Conservation (phyloP, 2,329 filamentous ascomycete species). For the Metarhizium guizhouense region DNA sequence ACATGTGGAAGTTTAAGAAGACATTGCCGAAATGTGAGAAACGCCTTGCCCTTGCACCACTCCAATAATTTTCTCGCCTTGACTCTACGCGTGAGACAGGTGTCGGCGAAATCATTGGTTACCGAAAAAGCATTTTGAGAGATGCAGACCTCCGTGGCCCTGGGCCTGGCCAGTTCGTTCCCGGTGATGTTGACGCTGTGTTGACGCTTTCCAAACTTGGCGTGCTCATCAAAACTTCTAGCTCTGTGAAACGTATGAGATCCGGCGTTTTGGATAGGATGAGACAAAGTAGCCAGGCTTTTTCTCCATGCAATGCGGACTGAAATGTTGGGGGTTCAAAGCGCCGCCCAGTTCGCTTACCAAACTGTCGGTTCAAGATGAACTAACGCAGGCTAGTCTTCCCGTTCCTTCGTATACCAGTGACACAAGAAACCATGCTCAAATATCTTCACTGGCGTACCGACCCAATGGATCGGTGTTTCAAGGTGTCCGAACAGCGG, state of each 20-base stretch:
- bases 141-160: conserved; percentile 8
- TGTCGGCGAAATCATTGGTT: conserved; percentile 7
- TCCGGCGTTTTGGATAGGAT: conserved; percentile 3
- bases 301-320: neutral
- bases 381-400: neutral
- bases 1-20: conserved; percentile 22
- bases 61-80: neutral
- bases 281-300: conserved; percentile 2
- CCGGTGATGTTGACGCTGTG: neutral
- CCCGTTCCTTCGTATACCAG: neutral
- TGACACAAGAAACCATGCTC: conserved; percentile 3
- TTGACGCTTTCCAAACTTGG: neutral
- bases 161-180: neutral
- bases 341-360: neutral
- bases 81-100: conserved; percentile 4
- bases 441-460: conserved; percentile 1
- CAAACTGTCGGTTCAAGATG: neutral
- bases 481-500: conserved; percentile 2
- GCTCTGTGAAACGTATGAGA: neutral
- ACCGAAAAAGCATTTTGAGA: conserved; percentile 2
- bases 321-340: neutral
- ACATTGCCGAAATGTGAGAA: conserved; percentile 11
- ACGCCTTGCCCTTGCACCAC: conserved; percentile 6
- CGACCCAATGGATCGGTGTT: conserved; percentile 4
- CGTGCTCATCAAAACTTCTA: neutral